These are phyloP conservation scores for Kuraishia floccosa DNA, from an alignment of 805 yeast species.

Conservation along the genomic window DNA sequence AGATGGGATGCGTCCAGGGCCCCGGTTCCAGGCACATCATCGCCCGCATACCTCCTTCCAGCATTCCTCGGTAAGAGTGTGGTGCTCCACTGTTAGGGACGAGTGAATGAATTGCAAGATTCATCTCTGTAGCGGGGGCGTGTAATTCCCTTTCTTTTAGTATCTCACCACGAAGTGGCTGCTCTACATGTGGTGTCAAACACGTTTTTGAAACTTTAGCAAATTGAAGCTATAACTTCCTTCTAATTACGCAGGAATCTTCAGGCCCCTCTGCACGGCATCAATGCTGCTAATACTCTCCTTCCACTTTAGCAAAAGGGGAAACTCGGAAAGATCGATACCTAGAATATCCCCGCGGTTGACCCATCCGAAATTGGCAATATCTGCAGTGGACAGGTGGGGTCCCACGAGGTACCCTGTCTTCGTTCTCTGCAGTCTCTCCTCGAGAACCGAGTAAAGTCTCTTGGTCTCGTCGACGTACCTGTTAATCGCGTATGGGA, in stretches of 20 bases:
- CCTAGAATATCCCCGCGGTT: constrained; percentile 6
- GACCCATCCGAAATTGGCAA: constrained; percentile 38
- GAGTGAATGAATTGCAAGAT: no score
- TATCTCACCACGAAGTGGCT: no score
- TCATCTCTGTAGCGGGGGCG: no score
- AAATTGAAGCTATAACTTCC: neutral
- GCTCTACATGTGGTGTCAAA: no score
- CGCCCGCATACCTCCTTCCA: no score
- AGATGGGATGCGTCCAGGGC: no score
- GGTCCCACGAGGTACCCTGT: constrained; percentile 51
- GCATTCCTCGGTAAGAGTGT: no score
- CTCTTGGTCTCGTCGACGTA: constrained; percentile 39
- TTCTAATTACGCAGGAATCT: constrained; percentile 7
- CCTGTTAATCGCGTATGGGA: constrained; percentile 42
- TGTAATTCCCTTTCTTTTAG: no score
- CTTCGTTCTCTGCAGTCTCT: constrained; percentile 27
- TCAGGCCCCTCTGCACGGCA: constrained; percentile 20
- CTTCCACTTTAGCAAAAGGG: constrained; percentile 28
- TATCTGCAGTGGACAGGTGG: constrained; percentile 48
- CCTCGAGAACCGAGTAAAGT: constrained; percentile 42
- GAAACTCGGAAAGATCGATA: constrained; percentile 25
- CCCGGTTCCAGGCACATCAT: no score
- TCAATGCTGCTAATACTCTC: constrained; percentile 19
- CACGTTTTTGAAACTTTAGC: no score
- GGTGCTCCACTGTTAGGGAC: no score